phyloP scores from a whole-genome alignment of 148 eudicot genomes.

The Diospyros lotus region DNA sequence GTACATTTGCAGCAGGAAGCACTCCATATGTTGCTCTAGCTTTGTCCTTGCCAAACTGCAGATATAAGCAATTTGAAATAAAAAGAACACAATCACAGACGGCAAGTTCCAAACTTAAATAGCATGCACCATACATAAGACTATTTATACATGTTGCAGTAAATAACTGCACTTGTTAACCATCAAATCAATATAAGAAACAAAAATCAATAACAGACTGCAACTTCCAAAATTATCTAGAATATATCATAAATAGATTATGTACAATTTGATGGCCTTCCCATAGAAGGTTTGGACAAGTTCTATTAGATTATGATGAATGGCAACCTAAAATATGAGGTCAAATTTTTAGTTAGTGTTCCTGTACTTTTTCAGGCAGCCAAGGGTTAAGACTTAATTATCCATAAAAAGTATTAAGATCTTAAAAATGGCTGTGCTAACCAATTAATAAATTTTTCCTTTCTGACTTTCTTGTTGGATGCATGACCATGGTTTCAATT shows the following conservation, averaged over 20 bases:
- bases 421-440: too few species aligned
- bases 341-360: neutral
- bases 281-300: neutral
- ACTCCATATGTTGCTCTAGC: slow-evolving; percentile 96
- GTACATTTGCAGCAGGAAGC: slow-evolving; percentile 89
- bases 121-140: too few species aligned
- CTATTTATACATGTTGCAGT: too few species aligned
- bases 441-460: too few species aligned
- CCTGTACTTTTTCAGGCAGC: neutral
- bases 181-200: neutral
- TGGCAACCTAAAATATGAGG: neutral
- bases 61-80: neutral
- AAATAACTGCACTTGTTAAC: slow-evolving; percentile 8
- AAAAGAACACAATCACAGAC: too few species aligned
- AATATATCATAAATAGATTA: neutral
- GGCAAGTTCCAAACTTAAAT: too few species aligned
- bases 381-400: slow-evolving; percentile 2
- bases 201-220: neutral
- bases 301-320: too few species aligned
- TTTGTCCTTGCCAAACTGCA: slow-evolving; percentile 86
- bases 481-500: neutral
- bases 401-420: neutral
- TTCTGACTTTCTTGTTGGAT: too few species aligned
- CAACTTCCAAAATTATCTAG: neutral
- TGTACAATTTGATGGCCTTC: neutral